Evolutionary conservation across 352 stramenopile species (phyloP), one percentile per base, ranked within the genome.

Genomic region (Globisporangium carolinianum): DNA sequence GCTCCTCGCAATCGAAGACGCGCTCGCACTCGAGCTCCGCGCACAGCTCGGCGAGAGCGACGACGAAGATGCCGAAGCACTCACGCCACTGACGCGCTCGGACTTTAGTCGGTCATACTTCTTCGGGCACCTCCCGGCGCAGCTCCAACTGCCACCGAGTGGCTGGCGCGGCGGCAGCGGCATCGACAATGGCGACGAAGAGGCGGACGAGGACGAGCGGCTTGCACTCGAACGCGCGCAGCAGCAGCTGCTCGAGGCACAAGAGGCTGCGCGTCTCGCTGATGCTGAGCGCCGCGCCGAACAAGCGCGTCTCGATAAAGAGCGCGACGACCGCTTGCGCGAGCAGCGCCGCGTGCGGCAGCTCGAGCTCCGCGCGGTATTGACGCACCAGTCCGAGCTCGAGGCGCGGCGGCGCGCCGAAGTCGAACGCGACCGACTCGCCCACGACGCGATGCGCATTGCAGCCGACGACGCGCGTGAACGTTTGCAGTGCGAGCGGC

Each of bases 31-130:
- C 36, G 60, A 76, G 36, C 46, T 73, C 8, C 65, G 65, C 15
- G 42, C 50, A n/a, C 62, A 49, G 53, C 51, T 66, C 61, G 35
- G 3, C 49, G 66, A 62, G 51, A 54, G 7, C 51, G 78, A 87
- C 39, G 80, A 88, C 17, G 61, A 75, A 10, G 70, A 82, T 50
- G 60, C 66, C 18, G 51, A 66, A 32, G 49, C 53, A 14, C 24
- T 89, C 48, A 66, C 58, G 1, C 45, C 76, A n/a, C 76, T 76
- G 3, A 87, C 85, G 57, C 73, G 77, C 8, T 76, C 78, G 3
- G 78, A 90, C 37, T 90, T 90, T 53, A 86, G 73, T 4, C 63
- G 60, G 8, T 88, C 80, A 14, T 87, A 87, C 53, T 88, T 90
- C 65, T 90, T 88, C 57, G 71, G 74, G 9, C 85, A 81, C 49